These are phyloP conservation scores for Zancudomyces culisetae DNA, from an alignment of 371 early-diverging fungal species.

Conservation along the genomic window DNA sequence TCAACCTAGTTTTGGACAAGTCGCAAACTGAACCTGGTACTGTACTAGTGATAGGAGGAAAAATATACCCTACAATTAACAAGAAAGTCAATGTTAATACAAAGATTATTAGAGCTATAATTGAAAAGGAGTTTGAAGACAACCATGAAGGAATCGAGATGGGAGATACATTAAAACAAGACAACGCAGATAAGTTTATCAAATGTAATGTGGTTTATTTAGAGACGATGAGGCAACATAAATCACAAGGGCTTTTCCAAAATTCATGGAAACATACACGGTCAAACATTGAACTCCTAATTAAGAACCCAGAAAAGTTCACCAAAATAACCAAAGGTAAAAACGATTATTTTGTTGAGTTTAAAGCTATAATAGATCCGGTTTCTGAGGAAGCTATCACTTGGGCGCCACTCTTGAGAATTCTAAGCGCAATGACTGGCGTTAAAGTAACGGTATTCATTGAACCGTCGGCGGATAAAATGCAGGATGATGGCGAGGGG, in stretches of 20 bases:
- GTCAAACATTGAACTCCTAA: too few relatives aligned
- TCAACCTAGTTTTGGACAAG: too few relatives aligned
- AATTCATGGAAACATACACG: not conserved
- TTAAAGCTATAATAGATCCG: constrained; percentile 57
- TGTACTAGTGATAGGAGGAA: too few relatives aligned
- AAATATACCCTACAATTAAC: constrained; percentile 10
- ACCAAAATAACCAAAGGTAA: not conserved
- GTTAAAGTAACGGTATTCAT: constrained; percentile 41
- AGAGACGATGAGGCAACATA: not conserved
- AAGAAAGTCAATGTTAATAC: not conserved
- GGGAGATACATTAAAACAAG: too few relatives aligned
- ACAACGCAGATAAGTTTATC: not conserved
- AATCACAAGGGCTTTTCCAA: not conserved
- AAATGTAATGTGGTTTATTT: not conserved
- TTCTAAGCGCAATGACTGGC: constrained; percentile 33
- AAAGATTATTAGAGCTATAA: constrained; percentile 9
- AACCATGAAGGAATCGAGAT: not conserved
- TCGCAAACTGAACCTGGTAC: too few relatives aligned
- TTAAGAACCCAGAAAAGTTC: too few relatives aligned
- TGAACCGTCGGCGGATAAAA: constrained; percentile 34
- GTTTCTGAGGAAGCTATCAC: constrained; percentile 54
- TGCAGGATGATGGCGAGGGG: constrained; percentile 25
- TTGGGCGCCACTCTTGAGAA: constrained; percentile 42
- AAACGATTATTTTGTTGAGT: constrained; percentile 17
- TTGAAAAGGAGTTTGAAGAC: constrained; percentile 10